Conservation (phyloP, 1,284 basidiomycete species). For the Cutaneotrichosporon arboriforme region DNA sequence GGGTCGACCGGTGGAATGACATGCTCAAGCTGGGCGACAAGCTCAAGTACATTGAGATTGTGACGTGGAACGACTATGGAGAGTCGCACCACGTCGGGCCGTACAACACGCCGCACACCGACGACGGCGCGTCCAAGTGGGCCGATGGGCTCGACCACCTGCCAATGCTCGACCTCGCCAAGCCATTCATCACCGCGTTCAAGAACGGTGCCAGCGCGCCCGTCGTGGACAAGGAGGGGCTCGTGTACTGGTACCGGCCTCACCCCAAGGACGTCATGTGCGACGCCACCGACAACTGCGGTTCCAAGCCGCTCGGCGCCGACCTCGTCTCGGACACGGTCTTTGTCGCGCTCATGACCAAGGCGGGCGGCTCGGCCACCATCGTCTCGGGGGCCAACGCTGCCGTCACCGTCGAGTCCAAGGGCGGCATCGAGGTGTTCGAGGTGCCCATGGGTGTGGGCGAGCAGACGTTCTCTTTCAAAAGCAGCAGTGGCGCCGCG, state of each 20-base stretch:
- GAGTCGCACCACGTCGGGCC: conserved; percentile 47
- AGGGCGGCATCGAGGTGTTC: conserved; percentile 34
- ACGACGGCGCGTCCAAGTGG: conserved; percentile 43
- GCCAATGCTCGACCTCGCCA: conserved; percentile 42
- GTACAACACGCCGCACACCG: conserved; percentile 32
- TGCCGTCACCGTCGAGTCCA: conserved; percentile 25
- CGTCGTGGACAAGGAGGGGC: conserved; percentile 35
- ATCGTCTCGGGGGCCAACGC: conserved; percentile 39
- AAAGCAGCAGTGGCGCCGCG: conserved; percentile 14
- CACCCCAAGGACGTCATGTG: conserved; percentile 41
- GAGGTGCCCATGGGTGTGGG: conserved; percentile 34
- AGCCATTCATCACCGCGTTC: conserved; percentile 47
- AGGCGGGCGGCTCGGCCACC: conserved; percentile 34
- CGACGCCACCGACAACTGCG: conserved; percentile 43
- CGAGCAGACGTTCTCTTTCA: conserved; percentile 33
- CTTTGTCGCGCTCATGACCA: conserved; percentile 42
- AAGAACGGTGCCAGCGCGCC: conserved; percentile 31
- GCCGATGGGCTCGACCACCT: conserved; percentile 40
- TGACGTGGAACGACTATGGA: conserved; percentile 49
- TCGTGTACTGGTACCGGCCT: conserved; percentile 48
- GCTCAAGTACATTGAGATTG: conserved; percentile 39
- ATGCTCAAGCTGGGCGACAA: conserved; percentile 31
- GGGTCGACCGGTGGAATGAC: conserved; percentile 47
- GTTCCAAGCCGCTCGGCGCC: conserved; percentile 9
- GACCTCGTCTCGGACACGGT: conserved; percentile 36